Evolutionary conservation across 768 basidiomycete species (phyloP).

Genomic region (Pholiota molesta): DNA sequence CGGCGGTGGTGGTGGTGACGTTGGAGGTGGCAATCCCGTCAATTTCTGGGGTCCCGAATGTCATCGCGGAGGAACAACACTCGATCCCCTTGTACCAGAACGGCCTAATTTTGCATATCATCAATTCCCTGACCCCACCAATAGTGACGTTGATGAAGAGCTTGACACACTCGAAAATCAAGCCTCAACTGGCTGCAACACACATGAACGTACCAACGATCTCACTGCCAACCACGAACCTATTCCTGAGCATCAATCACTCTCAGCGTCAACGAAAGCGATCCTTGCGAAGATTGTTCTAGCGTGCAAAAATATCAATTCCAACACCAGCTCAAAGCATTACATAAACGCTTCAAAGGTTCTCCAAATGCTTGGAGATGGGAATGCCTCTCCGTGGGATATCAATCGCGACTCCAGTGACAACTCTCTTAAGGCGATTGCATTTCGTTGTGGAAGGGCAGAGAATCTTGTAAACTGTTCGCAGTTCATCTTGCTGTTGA

Average conservation of each 20-base stretch:
- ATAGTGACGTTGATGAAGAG: neutral
- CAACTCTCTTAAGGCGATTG: neutral
- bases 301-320: neutral
- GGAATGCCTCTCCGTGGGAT: neutral
- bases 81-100: neutral
- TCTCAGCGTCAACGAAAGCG: neutral
- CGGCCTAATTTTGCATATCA: neutral
- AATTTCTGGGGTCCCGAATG: neutral
- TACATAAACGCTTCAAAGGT: neutral
- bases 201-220: neutral
- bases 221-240: neutral
- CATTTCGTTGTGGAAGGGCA: neutral
- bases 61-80: neutral
- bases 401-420: neutral
- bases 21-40: neutral
- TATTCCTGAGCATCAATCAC: neutral
- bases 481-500: neutral
- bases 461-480: neutral
- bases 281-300: neutral
- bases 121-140: neutral
- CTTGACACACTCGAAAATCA: too few species aligned
- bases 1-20: neutral
- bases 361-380: neutral
- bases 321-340: neutral
- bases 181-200: neutral